Conservation (phyloP, 768 basidiomycete genomes). For the Lyophyllum semitale region DNA sequence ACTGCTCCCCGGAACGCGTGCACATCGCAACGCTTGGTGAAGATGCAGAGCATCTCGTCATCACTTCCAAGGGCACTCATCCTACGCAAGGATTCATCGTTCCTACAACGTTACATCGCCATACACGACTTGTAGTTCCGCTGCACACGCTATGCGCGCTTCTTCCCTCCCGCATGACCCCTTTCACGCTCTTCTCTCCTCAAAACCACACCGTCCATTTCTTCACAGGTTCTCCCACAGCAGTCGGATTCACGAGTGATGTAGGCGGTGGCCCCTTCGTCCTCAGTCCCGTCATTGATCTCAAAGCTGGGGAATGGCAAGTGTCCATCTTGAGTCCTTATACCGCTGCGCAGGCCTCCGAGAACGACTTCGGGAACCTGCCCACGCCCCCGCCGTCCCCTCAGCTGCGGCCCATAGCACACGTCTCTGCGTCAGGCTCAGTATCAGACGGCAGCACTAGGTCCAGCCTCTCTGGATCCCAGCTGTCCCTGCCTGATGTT, state of each 20-base stretch:
- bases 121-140: not conserved
- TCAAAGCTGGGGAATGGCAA: slow-evolving; percentile 27
- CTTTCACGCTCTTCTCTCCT: slow-evolving; percentile 21
- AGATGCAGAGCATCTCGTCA: not conserved
- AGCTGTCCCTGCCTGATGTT: not conserved
- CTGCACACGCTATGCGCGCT: slow-evolving; percentile 8
- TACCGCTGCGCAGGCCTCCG: slow-evolving; percentile 14
- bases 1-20: slow-evolving; percentile 9
- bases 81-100: slow-evolving; percentile 11
- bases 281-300: slow-evolving; percentile 25
- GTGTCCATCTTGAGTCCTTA: slow-evolving; percentile 36
- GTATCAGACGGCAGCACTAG: not conserved
- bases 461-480: not conserved
- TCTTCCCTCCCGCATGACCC: slow-evolving; percentile 1
- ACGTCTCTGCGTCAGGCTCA: not conserved
- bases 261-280: slow-evolving; percentile 19
- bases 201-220: slow-evolving; percentile 11
- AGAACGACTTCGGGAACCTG: slow-evolving; percentile 17
- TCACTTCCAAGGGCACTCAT: slow-evolving; percentile 6
- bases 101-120: not conserved
- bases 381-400: slow-evolving; percentile 43
- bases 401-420: slow-evolving; percentile 19
- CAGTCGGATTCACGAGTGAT: slow-evolving; percentile 2
- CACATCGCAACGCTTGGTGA: not conserved
- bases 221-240: slow-evolving; percentile 7